phyloP scores from a whole-genome alignment of 768 basidiomycete genomes.

The Naganishia antarctica region DNA sequence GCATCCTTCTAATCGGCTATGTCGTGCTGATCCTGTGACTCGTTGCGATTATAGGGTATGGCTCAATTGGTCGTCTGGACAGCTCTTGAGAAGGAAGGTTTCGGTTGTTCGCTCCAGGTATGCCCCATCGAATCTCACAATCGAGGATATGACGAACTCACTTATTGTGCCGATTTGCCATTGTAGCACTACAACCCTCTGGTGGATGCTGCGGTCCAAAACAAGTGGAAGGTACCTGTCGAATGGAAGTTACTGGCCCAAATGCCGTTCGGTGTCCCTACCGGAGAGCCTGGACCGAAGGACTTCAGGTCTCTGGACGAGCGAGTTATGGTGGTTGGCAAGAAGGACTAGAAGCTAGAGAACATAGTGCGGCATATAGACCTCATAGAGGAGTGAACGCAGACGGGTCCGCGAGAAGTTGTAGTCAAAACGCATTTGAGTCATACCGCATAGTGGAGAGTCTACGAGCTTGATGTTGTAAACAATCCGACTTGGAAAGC shows the following conservation, averaged over 20 bases:
- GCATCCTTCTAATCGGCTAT: not conserved
- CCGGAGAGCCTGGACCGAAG: conserved; percentile 39
- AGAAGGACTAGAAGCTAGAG: conserved; percentile 18
- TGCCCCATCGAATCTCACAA: no score
- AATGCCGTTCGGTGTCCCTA: conserved; percentile 48
- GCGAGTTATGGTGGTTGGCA: conserved; percentile 42
- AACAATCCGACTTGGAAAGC: no score
- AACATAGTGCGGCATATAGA: no score
- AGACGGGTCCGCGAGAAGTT: not conserved
- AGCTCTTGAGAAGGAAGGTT: conserved; percentile 45
- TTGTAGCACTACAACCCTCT: conserved; percentile 38
- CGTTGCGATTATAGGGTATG: conserved; percentile 28
- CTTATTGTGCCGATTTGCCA: not conserved
- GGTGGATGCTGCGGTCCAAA: conserved; percentile 30
- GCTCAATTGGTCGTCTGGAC: conserved; percentile 49
- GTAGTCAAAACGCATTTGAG: no score
- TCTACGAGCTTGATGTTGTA: no score
- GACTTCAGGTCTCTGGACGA: conserved; percentile 45
- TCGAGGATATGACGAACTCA: no score
- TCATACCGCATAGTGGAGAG: no score
- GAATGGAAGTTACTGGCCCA: conserved; percentile 38
- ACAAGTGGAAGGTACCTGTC: conserved; percentile 30
- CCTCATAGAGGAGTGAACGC: no score
- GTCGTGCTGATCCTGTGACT: not conserved
- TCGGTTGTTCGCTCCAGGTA: conserved; percentile 46